Evolutionary conservation across 140 eudicot species (phyloP).

Genomic region (Bidens hawaiensis): DNA sequence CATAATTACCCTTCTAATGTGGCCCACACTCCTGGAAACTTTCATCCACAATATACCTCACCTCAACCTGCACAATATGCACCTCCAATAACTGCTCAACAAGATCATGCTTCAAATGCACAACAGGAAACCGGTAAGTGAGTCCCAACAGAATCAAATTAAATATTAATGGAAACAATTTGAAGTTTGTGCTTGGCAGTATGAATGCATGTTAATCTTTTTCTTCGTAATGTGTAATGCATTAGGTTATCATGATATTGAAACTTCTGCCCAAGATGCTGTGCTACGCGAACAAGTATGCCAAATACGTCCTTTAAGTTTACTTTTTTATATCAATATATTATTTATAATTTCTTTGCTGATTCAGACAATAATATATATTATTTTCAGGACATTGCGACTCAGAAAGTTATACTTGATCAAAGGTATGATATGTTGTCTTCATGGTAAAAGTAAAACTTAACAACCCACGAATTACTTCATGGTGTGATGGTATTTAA

Average conservation of each 20-base stretch:
- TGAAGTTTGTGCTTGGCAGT: background rate
- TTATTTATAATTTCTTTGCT: background rate
- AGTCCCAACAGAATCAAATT: background rate
- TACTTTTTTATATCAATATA: background rate
- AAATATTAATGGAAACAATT: no score
- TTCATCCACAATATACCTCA: conserved; percentile 35
- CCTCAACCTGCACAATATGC: no score
- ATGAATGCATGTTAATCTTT: background rate
- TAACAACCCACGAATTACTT: background rate
- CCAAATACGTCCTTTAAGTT: conserved; percentile 10
- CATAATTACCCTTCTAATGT: conserved; percentile 32
- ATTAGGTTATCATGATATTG: conserved; percentile 50
- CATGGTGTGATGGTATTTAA: conserved; percentile 3
- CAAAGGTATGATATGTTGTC: no score
- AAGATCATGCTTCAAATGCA: conserved; percentile 18
- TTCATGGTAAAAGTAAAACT: conserved; percentile 5
- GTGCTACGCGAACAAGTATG: conserved; percentile 90
- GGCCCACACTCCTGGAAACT: no score
- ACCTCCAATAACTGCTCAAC: no score
- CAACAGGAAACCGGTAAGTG: conserved; percentile 32
- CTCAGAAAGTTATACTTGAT: no score
- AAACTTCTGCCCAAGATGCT: conserved; percentile 75
- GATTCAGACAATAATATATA: background rate
- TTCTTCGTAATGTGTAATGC: conserved; percentile 12
- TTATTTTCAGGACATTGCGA: no score